Conservation (phyloP, 1,139 yeast genomes). For the Candida neerlandica region DNA sequence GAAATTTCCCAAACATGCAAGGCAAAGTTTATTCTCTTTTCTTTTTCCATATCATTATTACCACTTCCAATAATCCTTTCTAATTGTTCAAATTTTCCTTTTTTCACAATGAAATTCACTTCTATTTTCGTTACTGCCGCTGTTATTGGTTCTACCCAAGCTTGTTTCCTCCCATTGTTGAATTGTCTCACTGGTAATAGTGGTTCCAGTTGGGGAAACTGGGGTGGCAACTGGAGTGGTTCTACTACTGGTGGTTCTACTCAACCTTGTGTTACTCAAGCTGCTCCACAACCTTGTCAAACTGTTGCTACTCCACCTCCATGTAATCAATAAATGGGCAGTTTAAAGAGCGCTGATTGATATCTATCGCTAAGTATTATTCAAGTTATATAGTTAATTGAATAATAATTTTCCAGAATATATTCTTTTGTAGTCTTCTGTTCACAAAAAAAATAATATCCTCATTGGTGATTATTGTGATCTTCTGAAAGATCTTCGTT, state of each 20-base stretch:
- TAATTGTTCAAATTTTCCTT: not conserved
- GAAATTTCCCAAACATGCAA: not conserved
- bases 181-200: not conserved
- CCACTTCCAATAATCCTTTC: not conserved
- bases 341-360: not conserved
- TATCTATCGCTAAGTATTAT: not conserved
- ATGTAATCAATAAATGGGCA: not conserved
- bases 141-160: constrained; percentile 1
- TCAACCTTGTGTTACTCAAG: not conserved
- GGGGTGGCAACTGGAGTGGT: not conserved
- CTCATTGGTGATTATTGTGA: too few species aligned
- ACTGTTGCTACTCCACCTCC: not conserved
- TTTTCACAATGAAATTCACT: constrained; percentile 1
- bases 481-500: too few species aligned
- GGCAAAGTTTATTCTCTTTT: not conserved
- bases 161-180: constrained; percentile 2
- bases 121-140: constrained; percentile 1
- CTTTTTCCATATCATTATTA: not conserved
- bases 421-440: not conserved
- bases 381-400: not conserved
- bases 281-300: not conserved
- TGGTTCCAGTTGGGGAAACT: not conserved
- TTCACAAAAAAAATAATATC: too few species aligned
- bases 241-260: not conserved
- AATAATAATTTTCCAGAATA: not conserved